Percentiles rank a stretch among this genome's conserved stretches.
Conservation (phyloP, 2,329 filamentous ascomycete genomes). For the Fusarium poae region DNA sequence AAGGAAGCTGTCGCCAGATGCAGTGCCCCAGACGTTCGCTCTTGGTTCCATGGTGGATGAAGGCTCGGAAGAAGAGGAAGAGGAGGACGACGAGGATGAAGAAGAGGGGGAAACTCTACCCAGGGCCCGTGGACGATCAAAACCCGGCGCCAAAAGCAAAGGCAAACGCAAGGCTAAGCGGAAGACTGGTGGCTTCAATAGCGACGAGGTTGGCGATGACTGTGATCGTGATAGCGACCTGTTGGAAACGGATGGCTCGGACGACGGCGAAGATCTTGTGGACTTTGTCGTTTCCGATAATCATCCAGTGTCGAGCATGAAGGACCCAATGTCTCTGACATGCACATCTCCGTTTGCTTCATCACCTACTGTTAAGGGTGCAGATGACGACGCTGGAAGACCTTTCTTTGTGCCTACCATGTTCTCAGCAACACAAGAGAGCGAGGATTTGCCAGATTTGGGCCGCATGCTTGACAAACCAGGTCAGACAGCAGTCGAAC, state of each 20-base stretch:
- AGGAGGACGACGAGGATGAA: slow-evolving; percentile 39
- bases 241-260: slow-evolving; percentile 61
- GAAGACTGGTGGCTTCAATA: slow-evolving; percentile 53
- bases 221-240: slow-evolving; percentile 64
- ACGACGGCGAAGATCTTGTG: slow-evolving; percentile 64
- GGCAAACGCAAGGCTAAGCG: slow-evolving; percentile 42
- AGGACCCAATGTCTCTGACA: slow-evolving; percentile 50
- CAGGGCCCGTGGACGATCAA: slow-evolving; percentile 32
- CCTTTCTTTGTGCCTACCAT: slow-evolving; percentile 57
- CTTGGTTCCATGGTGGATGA: slow-evolving; percentile 36
- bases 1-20: slow-evolving; percentile 34
- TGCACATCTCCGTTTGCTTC: slow-evolving; percentile 40
- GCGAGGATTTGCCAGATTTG: slow-evolving; percentile 56
- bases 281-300: slow-evolving; percentile 70
- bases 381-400: slow-evolving; percentile 31
- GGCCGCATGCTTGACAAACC: slow-evolving; percentile 48
- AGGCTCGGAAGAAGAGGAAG: slow-evolving; percentile 28
- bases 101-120: slow-evolving; percentile 37
- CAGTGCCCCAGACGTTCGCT: slow-evolving; percentile 19
- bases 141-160: slow-evolving; percentile 40
- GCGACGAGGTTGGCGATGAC: slow-evolving; percentile 65
- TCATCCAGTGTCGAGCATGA: slow-evolving; percentile 55
- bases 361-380: slow-evolving; percentile 37
- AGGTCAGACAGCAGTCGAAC: slow-evolving; percentile 4
- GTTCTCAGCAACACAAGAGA: slow-evolving; percentile 58